Base-by-base conservation (phyloP, 176 grass and related monocot species). In the Elymus sibiricus region DNA sequence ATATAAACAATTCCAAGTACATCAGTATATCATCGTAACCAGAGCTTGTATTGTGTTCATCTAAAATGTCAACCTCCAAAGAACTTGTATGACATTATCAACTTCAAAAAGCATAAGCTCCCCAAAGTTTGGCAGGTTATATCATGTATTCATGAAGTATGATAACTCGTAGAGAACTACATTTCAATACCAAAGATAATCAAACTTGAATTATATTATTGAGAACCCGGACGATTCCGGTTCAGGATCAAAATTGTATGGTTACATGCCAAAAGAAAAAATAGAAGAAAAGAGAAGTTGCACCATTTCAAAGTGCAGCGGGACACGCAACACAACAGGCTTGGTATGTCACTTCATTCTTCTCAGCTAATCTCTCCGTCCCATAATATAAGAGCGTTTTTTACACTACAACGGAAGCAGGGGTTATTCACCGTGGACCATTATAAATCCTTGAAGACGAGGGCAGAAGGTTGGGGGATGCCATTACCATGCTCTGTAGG, bases 241-340 rank as follows among this genome's bases (percentile, higher is more conserved):
- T 73, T 74, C 80, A 90, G 44, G 58, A 56, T 74, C 88, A 83
- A 66, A 73, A 79, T 22, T 29, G 78, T 47, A 37, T 60, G 59
- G 35, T 79, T 64, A 65, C 35, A 70, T 8, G 71, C 3, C 12
- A 73, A 86, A 71, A 87, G 27, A 70, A 86, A 49, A 86, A 26
- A 70, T n/a, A 82, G n/a, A 82, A 63, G 22, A 69, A 87, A 67
- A 78, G 12, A 44, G 43, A 15, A 76, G 37, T 68, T 39, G 37
- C 85, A 74, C 65, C 39, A 42, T 9, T 42, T 42, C 39, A 65
- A 83, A 75, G 79, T 65, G 14, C 22, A 34, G 9, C 19, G 15
- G 72, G 58, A 64, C 47, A 61, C 25, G 25, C 82, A 47, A 61
- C 39, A 82, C 8, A 77, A 76, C 51, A 70, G 13, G 17, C 66